Conservation (phyloP, 345 rosid genomes). For the Zanthoxylum bungeanum region DNA sequence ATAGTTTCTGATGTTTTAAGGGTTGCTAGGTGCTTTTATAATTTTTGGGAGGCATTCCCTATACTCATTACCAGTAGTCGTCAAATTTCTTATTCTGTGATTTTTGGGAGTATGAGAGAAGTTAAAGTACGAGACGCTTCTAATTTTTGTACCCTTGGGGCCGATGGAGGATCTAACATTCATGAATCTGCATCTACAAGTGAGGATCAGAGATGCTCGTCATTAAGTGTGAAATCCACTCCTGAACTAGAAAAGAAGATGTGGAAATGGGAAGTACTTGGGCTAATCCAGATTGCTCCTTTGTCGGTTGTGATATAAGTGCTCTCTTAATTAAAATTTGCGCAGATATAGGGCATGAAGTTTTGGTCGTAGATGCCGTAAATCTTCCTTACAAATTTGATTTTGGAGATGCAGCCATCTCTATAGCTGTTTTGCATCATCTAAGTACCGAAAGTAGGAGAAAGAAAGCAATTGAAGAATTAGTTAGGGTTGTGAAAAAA, state of each 20-base stretch:
- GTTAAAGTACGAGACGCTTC: conserved; percentile 42
- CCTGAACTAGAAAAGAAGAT: conserved; percentile 88
- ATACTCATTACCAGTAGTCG: background rate
- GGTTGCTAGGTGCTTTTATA: conserved; percentile 11
- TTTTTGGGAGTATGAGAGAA: conserved; percentile 44
- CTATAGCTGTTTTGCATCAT: conserved; percentile 92
- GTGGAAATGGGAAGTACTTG: conserved; percentile 92
- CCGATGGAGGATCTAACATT: conserved; percentile 23
- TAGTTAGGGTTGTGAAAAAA: conserved; percentile 74
- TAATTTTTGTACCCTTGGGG: conserved; percentile 11
- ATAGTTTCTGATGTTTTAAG: conserved; percentile 38
- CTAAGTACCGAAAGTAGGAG: conserved; percentile 81
- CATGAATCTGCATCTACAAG: conserved; percentile 20
- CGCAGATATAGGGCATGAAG: conserved; percentile 75
- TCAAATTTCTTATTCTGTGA: conserved; percentile 9
- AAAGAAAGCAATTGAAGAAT: conserved; percentile 77
- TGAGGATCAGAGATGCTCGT: conserved; percentile 33
- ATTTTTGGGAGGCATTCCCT: conserved; percentile 3
- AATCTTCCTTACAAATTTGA: conserved; percentile 82
- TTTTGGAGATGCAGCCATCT: conserved; percentile 87
- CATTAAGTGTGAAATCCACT: conserved; percentile 48
- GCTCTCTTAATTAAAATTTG: conserved; percentile 71
- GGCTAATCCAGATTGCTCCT: conserved; percentile 66
- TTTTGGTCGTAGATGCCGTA: conserved; percentile 86
- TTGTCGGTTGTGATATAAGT: conserved; percentile 86